These are phyloP conservation scores for Penicillium sp. DNA, from an alignment of 2,329 filamentous ascomycete species.

Conservation along the genomic window DNA sequence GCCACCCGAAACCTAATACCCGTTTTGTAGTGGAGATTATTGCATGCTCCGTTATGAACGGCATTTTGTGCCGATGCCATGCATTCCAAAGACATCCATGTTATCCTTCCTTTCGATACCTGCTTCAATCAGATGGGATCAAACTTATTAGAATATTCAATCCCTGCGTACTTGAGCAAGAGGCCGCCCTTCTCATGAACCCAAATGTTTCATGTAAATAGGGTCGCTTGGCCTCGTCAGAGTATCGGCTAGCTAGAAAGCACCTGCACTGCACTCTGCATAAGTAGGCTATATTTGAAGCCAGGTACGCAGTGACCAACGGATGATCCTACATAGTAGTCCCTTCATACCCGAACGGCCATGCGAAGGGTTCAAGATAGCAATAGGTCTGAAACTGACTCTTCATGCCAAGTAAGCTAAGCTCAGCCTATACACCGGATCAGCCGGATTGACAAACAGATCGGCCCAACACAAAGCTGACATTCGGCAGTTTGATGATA, in stretches of 20 bases:
- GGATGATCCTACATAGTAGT: not conserved
- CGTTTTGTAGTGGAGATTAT: not conserved
- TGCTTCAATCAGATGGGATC: not conserved
- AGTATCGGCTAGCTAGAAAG: not conserved
- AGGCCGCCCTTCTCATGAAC: too few species aligned
- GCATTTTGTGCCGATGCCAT: not conserved
- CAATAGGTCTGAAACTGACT: not conserved
- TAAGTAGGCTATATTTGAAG: not conserved
- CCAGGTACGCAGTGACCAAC: not conserved
- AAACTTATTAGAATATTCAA: not conserved
- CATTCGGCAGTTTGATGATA: not conserved
- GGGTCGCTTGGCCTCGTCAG: not conserved
- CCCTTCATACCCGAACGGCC: not conserved
- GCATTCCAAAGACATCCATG: not conserved
- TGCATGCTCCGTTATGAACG: not conserved
- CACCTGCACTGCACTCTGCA: not conserved
- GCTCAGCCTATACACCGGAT: not conserved
- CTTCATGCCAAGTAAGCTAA: not conserved
- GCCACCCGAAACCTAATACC: not conserved
- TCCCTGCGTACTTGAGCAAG: not conserved
- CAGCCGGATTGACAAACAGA: not conserved
- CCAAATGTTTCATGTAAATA: not conserved
- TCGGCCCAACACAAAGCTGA: not conserved
- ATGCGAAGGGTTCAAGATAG: not conserved
- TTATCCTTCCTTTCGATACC: too few species aligned